These are phyloP conservation scores for Primulina huaijiensis DNA, from an alignment of 257 asterid genomes.

Conservation along the genomic window DNA sequence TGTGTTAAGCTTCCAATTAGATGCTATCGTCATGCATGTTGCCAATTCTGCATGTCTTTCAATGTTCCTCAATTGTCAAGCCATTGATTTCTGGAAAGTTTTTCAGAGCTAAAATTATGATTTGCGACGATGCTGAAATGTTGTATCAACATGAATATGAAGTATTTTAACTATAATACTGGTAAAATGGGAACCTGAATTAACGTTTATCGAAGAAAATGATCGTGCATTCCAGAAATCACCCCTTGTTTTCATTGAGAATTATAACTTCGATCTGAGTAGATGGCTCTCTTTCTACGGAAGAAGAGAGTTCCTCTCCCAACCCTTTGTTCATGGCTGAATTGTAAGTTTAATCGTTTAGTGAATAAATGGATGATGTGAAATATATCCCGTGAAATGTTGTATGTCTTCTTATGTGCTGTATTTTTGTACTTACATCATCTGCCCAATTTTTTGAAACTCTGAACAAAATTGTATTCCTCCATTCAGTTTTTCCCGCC, in stretches of 20 bases:
- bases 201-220: background rate
- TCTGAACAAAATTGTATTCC: background rate
- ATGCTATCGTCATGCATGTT: conserved; percentile 5
- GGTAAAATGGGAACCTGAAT: background rate
- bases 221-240: background rate
- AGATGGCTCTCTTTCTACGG: background rate
- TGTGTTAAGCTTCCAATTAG: background rate
- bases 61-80: background rate
- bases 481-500: background rate
- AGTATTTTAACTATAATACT: background rate
- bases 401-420: background rate
- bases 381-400: background rate
- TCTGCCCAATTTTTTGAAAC: too few relatives aligned
- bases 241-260: background rate
- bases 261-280: background rate
- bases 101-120: background rate
- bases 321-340: background rate
- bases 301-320: background rate
- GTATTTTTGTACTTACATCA: background rate
- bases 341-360: too few relatives aligned
- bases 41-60: background rate
- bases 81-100: background rate
- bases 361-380: too few relatives aligned
- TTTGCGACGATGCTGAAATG: background rate
- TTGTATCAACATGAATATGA: background rate